A percentile compares a stretch with the other conserved stretches of the same genome.
Conservation (phyloP, 1,284 basidiomycete species). For the Peniophora sp. region DNA sequence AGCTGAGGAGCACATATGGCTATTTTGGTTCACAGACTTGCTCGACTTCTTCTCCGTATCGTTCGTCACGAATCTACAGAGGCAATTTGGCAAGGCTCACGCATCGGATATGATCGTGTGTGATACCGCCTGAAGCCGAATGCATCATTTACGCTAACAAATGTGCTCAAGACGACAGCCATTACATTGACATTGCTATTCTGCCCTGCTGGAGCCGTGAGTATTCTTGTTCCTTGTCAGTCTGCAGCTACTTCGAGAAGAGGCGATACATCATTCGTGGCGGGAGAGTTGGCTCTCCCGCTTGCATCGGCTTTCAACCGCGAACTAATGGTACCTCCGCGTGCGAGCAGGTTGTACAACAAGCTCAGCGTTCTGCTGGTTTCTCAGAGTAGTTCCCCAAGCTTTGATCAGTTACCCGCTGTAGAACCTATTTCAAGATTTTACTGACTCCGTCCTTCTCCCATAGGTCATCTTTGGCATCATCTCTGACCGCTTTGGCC, state of each 20-base stretch:
- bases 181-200: slow-evolving; percentile 93
- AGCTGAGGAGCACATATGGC: slow-evolving; percentile 38
- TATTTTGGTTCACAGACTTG: slow-evolving; percentile 76
- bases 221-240: slow-evolving; percentile 12
- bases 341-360: too few relatives aligned
- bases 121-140: slow-evolving; percentile 5
- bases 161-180: slow-evolving; percentile 51
- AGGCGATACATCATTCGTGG: too few relatives aligned
- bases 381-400: too few relatives aligned
- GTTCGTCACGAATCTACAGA: slow-evolving; percentile 48
- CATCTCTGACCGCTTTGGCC: slow-evolving; percentile 79
- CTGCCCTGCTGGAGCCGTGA: slow-evolving; percentile 77
- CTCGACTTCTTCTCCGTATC: slow-evolving; percentile 84
- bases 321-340: too few relatives aligned
- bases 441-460: slow-evolving; percentile 1
- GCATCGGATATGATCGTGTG: slow-evolving; percentile 48
- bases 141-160: slow-evolving; percentile 2
- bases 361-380: too few relatives aligned
- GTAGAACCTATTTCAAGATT: too few relatives aligned
- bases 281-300: too few relatives aligned
- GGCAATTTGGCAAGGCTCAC: slow-evolving; percentile 39
- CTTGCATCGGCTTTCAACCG: too few relatives aligned
- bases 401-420: too few relatives aligned
- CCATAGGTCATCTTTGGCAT: slow-evolving; percentile 66
- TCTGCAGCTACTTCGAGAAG: too few relatives aligned